Conservation (phyloP, 139 green algal genomes). For the Chara braunii region DNA sequence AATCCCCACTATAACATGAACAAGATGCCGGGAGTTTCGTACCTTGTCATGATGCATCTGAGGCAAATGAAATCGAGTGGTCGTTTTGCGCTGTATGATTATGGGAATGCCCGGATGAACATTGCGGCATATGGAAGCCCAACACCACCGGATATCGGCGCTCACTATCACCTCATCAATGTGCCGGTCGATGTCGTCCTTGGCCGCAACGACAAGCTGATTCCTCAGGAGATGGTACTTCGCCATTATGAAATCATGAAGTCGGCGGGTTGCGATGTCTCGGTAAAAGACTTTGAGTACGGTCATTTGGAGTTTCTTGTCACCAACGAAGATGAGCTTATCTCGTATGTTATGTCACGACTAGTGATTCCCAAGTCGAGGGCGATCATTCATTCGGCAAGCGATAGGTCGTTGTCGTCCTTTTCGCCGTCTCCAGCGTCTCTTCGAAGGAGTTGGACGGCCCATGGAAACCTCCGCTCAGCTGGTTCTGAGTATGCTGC, state of each 20-base stretch:
- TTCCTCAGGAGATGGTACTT: constrained; percentile 51
- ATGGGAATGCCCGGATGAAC: constrained; percentile 48
- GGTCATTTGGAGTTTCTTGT: constrained; percentile 90
- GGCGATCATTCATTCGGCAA: too few species aligned
- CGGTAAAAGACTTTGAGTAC: constrained; percentile 74
- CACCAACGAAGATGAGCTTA: constrained; percentile 57
- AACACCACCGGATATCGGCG: constrained; percentile 60
- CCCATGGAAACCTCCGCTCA: too few species aligned
- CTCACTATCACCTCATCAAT: constrained; percentile 61
- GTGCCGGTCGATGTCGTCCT: constrained; percentile 80
- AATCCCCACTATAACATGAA: constrained; percentile 80
- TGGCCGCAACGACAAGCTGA: constrained; percentile 68
- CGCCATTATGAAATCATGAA: constrained; percentile 33
- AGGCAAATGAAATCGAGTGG: constrained; percentile 23
- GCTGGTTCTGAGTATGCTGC: too few species aligned
- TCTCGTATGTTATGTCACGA: constrained; percentile 48
- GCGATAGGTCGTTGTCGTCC: too few species aligned
- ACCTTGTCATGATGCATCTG: constrained; percentile 32
- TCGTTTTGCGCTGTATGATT: constrained; percentile 78
- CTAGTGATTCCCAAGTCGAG: background rate
- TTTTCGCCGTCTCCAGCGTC: too few species aligned
- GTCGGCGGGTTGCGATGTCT: constrained; percentile 43
- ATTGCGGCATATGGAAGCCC: constrained; percentile 57
- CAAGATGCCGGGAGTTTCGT: constrained; percentile 76
- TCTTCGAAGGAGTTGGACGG: too few species aligned